Conservation (phyloP, 2,329 filamentous ascomycete species). For the Penicillium capsulatum region DNA sequence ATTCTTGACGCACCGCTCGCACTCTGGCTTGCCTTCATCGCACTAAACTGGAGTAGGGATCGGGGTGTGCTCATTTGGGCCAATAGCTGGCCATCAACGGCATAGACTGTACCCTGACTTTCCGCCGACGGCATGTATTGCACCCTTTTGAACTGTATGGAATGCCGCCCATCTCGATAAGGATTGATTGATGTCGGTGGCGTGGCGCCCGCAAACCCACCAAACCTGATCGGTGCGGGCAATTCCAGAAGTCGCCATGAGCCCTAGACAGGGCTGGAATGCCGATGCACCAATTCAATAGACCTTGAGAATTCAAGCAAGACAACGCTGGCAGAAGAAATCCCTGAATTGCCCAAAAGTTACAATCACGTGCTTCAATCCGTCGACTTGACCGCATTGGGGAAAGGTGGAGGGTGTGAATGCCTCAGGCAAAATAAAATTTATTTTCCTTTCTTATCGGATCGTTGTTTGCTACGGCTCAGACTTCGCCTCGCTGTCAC, state of each 20-base stretch:
- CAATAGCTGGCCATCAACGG: neutral
- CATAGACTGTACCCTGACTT: slow-evolving; percentile 16
- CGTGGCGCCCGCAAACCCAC: neutral
- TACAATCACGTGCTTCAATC: no score
- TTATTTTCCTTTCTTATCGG: no score
- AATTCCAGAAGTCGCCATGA: neutral
- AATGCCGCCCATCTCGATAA: slow-evolving; percentile 2
- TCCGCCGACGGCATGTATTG: slow-evolving; percentile 19
- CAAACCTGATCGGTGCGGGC: neutral
- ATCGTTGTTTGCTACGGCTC: no score
- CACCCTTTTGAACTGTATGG: slow-evolving; percentile 11
- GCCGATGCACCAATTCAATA: neutral
- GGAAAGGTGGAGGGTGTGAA: neutral
- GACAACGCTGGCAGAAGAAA: no score
- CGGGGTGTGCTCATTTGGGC: slow-evolving; percentile 3
- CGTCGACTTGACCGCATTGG: no score
- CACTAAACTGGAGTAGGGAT: slow-evolving; percentile 15
- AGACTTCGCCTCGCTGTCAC: neutral
- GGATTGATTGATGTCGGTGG: no score
- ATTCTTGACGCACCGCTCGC: slow-evolving; percentile 21
- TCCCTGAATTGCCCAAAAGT: no score
- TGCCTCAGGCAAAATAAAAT: slow-evolving; percentile 2
- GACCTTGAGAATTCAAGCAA: neutral
- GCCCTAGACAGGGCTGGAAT: neutral
- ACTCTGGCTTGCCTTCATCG: slow-evolving; percentile 22